Percentiles rank a stretch among this genome's conserved stretches.
Evolutionary conservation across 768 basidiomycete species (phyloP).

Genomic region (Russula foetens): DNA sequence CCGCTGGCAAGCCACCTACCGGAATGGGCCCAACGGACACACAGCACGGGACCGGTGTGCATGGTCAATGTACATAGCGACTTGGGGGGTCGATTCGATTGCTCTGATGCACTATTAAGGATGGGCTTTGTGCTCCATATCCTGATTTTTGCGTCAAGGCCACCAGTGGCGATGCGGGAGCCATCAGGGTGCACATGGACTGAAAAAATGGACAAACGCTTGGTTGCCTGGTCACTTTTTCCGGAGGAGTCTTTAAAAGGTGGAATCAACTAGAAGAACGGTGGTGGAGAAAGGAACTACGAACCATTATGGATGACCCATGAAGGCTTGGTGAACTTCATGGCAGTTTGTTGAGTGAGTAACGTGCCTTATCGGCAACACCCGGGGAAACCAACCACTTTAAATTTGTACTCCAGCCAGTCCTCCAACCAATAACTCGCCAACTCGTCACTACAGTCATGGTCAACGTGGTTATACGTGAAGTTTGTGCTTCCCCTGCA

Average conservation of each 20-base stretch:
- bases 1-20: slow-evolving; percentile 94
- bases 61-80: slow-evolving; percentile 84
- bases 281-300: slow-evolving; percentile 17
- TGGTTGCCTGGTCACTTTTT: slow-evolving; percentile 51
- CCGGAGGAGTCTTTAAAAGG: slow-evolving; percentile 34
- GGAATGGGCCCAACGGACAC: slow-evolving; percentile 89
- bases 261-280: not conserved
- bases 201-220: slow-evolving; percentile 82
- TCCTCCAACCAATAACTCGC: too few relatives aligned
- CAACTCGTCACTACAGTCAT: not conserved
- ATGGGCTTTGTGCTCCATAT: slow-evolving; percentile 98
- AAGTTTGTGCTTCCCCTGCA: slow-evolving; percentile 24
- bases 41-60: slow-evolving; percentile 90
- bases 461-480: slow-evolving; percentile 34
- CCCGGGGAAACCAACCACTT: not conserved
- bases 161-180: slow-evolving; percentile 94
- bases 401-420: not conserved
- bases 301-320: slow-evolving; percentile 80
- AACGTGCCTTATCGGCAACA: not conserved
- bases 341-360: slow-evolving; percentile 23
- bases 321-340: slow-evolving; percentile 84
- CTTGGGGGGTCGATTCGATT: slow-evolving; percentile 69
- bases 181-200: slow-evolving; percentile 94
- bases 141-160: slow-evolving; percentile 90
- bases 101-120: slow-evolving; percentile 60